A percentile compares a stretch with the other conserved stretches of the same genome.
These are phyloP conservation scores for Pseudozyma flocculosa DNA, from an alignment of 1,284 basidiomycete species.

Conservation along the genomic window DNA sequence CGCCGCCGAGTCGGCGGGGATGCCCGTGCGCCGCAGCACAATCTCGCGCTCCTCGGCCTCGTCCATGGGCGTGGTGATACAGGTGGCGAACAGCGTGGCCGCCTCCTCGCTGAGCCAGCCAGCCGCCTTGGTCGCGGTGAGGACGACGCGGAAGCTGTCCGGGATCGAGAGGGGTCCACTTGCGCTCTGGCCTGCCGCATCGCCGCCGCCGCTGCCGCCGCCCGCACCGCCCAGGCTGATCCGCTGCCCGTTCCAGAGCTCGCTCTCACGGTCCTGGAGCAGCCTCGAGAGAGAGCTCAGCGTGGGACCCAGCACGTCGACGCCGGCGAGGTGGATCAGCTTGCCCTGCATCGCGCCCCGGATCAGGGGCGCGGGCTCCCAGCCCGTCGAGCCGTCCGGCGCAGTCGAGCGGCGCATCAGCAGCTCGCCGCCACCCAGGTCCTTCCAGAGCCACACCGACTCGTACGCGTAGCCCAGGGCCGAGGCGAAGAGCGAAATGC, in stretches of 20 bases:
- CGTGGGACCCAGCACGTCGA: constrained; percentile 58
- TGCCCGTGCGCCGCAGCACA: constrained; percentile 28
- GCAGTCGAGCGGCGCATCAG: constrained; percentile 53
- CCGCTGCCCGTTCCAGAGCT: constrained; percentile 54
- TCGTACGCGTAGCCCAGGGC: constrained; percentile 58
- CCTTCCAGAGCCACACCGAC: constrained; percentile 58
- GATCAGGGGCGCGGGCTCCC: constrained; percentile 53
- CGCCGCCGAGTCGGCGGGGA: constrained; percentile 6
- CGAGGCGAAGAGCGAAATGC: constrained; percentile 55
- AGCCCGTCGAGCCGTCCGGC: constrained; percentile 51
- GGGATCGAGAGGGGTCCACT: constrained; percentile 13
- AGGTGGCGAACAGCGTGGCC: constrained; percentile 52
- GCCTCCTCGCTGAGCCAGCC: constrained; percentile 59
- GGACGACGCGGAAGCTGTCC: constrained; percentile 55
- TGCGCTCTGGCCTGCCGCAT: constrained; percentile 7
- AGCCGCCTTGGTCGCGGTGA: constrained; percentile 49
- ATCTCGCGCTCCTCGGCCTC: constrained; percentile 53
- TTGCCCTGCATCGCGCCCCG: constrained; percentile 55
- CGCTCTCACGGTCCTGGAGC: constrained; percentile 52
- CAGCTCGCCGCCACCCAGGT: constrained; percentile 57
- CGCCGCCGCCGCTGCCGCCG: background rate
- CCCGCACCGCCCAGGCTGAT: constrained; percentile 8
- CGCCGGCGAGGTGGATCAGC: constrained; percentile 58
- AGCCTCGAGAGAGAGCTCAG: constrained; percentile 50
- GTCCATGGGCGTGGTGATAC: constrained; percentile 57